These are phyloP conservation scores for Kalaharituber pfeilii DNA, from an alignment of 2,329 filamentous ascomycete genomes.

Conservation along the genomic window DNA sequence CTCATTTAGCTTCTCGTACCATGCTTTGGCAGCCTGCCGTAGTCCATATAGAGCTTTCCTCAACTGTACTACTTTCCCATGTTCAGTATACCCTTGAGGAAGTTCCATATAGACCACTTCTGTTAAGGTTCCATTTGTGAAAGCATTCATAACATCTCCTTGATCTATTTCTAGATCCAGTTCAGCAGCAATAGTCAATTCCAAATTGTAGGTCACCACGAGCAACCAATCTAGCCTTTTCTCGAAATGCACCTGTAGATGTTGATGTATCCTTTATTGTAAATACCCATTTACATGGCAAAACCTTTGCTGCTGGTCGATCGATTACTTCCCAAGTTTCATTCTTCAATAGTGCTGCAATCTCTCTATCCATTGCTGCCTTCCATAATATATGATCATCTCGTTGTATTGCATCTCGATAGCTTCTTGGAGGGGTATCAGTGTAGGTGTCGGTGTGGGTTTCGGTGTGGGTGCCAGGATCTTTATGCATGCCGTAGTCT, in stretches of 20 bases:
- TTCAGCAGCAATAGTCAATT: rapidly evolving
- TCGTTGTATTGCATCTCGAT: no score
- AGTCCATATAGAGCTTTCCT: not conserved
- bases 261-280: not conserved
- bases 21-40: not conserved
- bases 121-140: not conserved
- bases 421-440: no score
- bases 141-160: not conserved
- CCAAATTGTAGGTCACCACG: not conserved
- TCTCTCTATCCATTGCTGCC: not conserved
- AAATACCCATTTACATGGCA: not conserved
- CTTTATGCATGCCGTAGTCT: no score
- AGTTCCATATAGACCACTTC: not conserved
- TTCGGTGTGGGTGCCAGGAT: no score
- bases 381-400: no score
- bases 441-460: no score
- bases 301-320: not conserved
- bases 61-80: not conserved
- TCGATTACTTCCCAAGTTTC: not conserved
- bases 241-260: not conserved
- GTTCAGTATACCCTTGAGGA: not conserved
- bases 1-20: not conserved
- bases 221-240: not conserved
- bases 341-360: not conserved
- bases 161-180: not conserved